Evolutionary conservation across 1,284 basidiomycete genomes (phyloP), one percentile per base, ranked within the genome.

Genomic region (Lentinula novae-zelandiae): DNA sequence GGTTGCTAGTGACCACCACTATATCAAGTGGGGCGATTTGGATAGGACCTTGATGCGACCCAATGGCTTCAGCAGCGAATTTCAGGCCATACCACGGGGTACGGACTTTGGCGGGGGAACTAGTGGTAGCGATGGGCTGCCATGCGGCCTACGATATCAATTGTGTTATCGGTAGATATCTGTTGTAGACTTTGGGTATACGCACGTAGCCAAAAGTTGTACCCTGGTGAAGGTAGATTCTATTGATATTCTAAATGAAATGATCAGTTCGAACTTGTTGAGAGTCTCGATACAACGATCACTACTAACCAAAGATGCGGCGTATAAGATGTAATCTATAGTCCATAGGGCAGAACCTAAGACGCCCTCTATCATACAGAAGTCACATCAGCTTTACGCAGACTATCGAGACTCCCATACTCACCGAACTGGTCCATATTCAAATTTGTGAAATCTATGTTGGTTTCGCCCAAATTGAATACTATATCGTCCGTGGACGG

Each of bases 31-130:
- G 48, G 33, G 33, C 27, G 34, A 61, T 61, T 40, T 61, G 60
- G 12, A 52, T 57, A 31, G 60, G 33, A 4, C 55, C 60, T 27
- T 61, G 55, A 51, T 61, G 60, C 17, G 36, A 52, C 5, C 60
- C 60, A 5, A 61, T 57, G 15, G 60, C 50, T 53, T 61, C 60
- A 13, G 60, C 60, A n/a, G 60, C 60, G 20, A 61, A 57, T 36
- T 61, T 61, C 10, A 61, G 48, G 9, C 55, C 60, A 48, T 61
- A 61, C 49, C 54, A 61, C 34, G 60, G 60, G 5, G 60, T 13
- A 17, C 60, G 54, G 10, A 61, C 60, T 57, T 61, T 40, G 13
- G 60, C 55, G n/a, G 53, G 55, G 3, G 20, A 44, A 17, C 15
- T 56, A n/a, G 57, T 52, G 3, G 57, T 52, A 9, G 60, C 48